Percentiles rank a stretch among this genome's conserved stretches.
phyloP scores from a whole-genome alignment of 148 eudicot species.

The Drosera capensis region DNA sequence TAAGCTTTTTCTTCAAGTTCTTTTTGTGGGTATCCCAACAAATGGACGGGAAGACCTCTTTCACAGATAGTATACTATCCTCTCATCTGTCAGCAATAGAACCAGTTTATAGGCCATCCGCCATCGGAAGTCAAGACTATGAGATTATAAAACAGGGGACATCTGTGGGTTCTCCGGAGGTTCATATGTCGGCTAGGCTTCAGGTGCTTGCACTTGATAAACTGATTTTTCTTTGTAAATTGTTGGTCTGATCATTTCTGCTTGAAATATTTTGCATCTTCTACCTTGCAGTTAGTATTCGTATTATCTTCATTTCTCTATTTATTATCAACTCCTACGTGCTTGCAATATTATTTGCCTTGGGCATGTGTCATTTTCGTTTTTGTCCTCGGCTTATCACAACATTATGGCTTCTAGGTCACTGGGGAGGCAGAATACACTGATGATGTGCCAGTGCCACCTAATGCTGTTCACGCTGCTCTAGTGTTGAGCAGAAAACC shows the following conservation, averaged over 20 bases:
- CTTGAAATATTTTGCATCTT: not conserved
- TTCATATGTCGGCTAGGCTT: constrained; percentile 81
- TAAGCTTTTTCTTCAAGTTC: constrained; percentile 88
- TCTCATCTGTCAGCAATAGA: constrained; percentile 70
- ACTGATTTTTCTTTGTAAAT: not conserved
- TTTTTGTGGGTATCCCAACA: constrained; percentile 67
- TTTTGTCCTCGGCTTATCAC: not conserved
- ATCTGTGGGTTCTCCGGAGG: constrained; percentile 93
- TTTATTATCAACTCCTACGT: too few relatives aligned
- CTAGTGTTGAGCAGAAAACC: constrained; percentile 74
- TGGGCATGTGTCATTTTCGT: not conserved
- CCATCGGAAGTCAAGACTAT: constrained; percentile 68
- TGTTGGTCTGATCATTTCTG: not conserved
- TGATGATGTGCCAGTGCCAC: constrained; percentile 80
- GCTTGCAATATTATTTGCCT: not conserved
- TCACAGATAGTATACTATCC: constrained; percentile 28
- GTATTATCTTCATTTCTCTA: too few relatives aligned
- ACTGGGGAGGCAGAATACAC: constrained; percentile 95
- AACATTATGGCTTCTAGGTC: constrained; percentile 29
- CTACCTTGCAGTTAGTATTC: not conserved
- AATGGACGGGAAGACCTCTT: constrained; percentile 38
- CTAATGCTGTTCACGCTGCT: constrained; percentile 74
- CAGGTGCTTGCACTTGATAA: constrained; percentile 34
- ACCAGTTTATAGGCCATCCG: constrained; percentile 50
- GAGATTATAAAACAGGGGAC: constrained; percentile 71